These are phyloP conservation scores for Fabrea salina DNA, from an alignment of 169 alveolate species.

Conservation along the genomic window DNA sequence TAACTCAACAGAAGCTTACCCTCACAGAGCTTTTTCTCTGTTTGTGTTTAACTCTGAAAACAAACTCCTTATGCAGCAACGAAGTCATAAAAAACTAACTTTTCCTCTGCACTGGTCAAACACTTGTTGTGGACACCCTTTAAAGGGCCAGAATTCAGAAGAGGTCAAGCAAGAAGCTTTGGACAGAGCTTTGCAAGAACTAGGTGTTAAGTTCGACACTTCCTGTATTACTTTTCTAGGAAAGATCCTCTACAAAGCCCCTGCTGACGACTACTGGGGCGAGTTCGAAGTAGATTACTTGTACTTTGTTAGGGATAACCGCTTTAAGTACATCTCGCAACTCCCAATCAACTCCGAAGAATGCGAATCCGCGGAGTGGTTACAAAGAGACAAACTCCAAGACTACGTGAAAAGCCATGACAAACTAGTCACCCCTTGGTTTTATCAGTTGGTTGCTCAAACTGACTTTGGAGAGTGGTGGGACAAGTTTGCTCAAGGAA, in stretches of 20 bases:
- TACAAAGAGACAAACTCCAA: slow-evolving; percentile 37
- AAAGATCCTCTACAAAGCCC: slow-evolving; percentile 66
- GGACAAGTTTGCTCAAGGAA: slow-evolving; percentile 39
- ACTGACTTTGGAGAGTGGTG: slow-evolving; percentile 56
- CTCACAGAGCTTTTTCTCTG: slow-evolving; percentile 81
- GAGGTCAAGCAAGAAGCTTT: slow-evolving; percentile 54
- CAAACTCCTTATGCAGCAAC: slow-evolving; percentile 60
- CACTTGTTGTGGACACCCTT: slow-evolving; percentile 81
- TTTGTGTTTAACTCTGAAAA: slow-evolving; percentile 66
- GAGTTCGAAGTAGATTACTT: slow-evolving; percentile 81
- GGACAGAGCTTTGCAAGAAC: slow-evolving; percentile 65
- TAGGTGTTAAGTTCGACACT: slow-evolving; percentile 43
- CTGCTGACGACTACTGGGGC: slow-evolving; percentile 62
- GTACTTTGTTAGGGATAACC: slow-evolving; percentile 46
- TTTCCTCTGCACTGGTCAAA: slow-evolving; percentile 80
- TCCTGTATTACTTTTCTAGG: slow-evolving; percentile 33
- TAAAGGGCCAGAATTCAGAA: slow-evolving; percentile 39
- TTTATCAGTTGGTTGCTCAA: slow-evolving; percentile 44
- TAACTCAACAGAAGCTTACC: slow-evolving; percentile 42
- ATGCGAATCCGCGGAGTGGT: slow-evolving; percentile 56
- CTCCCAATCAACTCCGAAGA: slow-evolving; percentile 59
- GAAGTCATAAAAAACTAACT: slow-evolving; percentile 68
- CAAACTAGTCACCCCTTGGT: slow-evolving; percentile 76
- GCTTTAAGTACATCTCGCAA: slow-evolving; percentile 10
- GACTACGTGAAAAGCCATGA: slow-evolving; percentile 46